Evolutionary conservation across 192 early-diverging fungal species (phyloP).

Genomic region (Backusella circina): DNA sequence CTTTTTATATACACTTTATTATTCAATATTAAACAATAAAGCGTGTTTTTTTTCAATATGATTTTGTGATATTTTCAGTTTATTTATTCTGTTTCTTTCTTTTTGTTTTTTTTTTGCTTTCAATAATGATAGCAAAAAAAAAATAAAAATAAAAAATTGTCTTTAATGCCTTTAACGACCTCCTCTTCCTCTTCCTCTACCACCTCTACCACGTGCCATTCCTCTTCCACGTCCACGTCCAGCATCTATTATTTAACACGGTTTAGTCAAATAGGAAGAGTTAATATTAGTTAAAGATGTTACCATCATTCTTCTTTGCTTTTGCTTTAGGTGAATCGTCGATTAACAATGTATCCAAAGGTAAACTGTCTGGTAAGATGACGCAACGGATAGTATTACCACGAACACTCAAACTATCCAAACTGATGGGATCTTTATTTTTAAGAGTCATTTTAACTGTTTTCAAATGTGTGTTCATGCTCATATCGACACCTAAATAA

Average conservation of each 20-base stretch:
- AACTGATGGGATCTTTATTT: slow-evolving; percentile 81
- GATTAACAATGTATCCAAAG: slow-evolving; percentile 92
- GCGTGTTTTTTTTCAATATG: too few relatives aligned
- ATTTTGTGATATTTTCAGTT: background rate
- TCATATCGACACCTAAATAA: slow-evolving; percentile 88
- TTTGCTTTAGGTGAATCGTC: slow-evolving; percentile 95
- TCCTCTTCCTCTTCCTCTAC: slow-evolving; percentile 52
- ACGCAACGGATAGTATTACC: slow-evolving; percentile 95
- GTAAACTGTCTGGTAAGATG: slow-evolving; percentile 93
- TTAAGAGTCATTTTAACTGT: slow-evolving; percentile 98
- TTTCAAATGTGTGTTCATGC: slow-evolving; percentile 99
- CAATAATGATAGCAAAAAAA: background rate
- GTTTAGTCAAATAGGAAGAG: background rate
- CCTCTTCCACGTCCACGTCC: slow-evolving; percentile 73
- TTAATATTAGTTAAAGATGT: background rate
- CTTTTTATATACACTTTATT: too few relatives aligned
- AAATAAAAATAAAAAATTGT: background rate
- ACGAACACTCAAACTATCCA: slow-evolving; percentile 93
- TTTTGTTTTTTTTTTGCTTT: background rate
- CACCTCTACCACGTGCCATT: slow-evolving; percentile 63
- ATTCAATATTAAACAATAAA: too few relatives aligned
- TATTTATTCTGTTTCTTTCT: background rate
- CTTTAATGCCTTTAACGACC: slow-evolving; percentile 21
- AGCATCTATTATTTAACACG: slow-evolving; percentile 24
- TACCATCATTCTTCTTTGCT: slow-evolving; percentile 78